Evolutionary conservation across 2,329 filamentous ascomycete genomes (phyloP).

Genomic region (Xylariaceae sp.): DNA sequence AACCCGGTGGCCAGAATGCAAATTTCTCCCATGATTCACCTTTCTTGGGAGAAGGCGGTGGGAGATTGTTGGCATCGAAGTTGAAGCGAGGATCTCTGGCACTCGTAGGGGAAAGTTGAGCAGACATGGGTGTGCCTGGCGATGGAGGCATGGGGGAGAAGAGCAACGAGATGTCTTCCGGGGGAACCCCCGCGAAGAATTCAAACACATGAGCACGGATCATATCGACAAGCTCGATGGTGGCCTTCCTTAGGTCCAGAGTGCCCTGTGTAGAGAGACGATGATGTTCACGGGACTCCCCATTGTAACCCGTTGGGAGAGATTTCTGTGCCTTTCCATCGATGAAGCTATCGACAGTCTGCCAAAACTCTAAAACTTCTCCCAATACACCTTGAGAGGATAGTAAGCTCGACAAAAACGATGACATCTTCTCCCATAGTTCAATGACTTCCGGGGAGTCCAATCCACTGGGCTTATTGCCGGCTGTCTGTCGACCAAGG

Average conservation of each 20-base stretch:
- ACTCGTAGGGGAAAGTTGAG: slow-evolving; percentile 53
- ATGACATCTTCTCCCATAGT: slow-evolving; percentile 85
- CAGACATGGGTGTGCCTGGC: slow-evolving; percentile 63
- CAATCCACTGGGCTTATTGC: slow-evolving; percentile 61
- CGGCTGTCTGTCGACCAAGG: slow-evolving; percentile 64
- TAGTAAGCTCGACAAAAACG: slow-evolving; percentile 71
- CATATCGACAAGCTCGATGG: slow-evolving; percentile 77
- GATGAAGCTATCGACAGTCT: slow-evolving; percentile 85
- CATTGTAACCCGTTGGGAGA: slow-evolving; percentile 77
- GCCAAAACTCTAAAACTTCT: slow-evolving; percentile 92
- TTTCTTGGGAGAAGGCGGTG: slow-evolving; percentile 70
- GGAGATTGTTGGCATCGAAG: slow-evolving; percentile 74
- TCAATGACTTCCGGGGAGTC: slow-evolving; percentile 81
- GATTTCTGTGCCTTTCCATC: slow-evolving; percentile 78
- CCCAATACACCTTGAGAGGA: slow-evolving; percentile 79
- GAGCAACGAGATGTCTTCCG: slow-evolving; percentile 84
- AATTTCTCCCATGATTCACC: slow-evolving; percentile 91
- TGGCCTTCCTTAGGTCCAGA: slow-evolving; percentile 70
- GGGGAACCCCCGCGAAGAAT: slow-evolving; percentile 84
- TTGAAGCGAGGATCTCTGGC: slow-evolving; percentile 72
- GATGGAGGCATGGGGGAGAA: slow-evolving; percentile 76
- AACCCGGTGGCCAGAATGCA: slow-evolving; percentile 93
- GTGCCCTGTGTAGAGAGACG: slow-evolving; percentile 70
- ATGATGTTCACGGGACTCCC: slow-evolving; percentile 78
- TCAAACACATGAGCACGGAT: slow-evolving; percentile 75